These are phyloP conservation scores for Sordariomycetes sp. DNA, from an alignment of 2,329 filamentous ascomycete species.

Conservation along the genomic window DNA sequence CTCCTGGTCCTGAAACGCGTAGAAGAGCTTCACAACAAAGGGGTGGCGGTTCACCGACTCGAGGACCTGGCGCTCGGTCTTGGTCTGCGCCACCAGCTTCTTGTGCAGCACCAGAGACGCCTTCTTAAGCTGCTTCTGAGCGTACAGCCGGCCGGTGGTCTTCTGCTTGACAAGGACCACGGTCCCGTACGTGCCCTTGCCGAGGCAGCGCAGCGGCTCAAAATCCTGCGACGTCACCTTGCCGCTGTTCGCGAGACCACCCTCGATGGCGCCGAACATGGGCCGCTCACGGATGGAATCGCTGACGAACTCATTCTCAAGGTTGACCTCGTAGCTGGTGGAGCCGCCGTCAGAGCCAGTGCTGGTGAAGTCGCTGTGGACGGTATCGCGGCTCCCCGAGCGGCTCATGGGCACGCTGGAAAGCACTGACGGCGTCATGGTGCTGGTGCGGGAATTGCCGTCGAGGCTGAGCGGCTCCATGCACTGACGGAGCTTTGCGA, in stretches of 20 bases:
- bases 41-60: slow-evolving; percentile 95
- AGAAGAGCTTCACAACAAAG: slow-evolving; percentile 96
- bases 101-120: slow-evolving; percentile 92
- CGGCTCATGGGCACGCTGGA: slow-evolving; percentile 47
- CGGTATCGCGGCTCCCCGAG: slow-evolving; percentile 44
- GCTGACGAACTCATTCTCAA: slow-evolving; percentile 79
- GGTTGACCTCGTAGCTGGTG: slow-evolving; percentile 74
- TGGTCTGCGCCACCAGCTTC: slow-evolving; percentile 91
- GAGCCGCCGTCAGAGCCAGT: slow-evolving; percentile 54
- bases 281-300: slow-evolving; percentile 35
- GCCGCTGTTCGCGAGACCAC: slow-evolving; percentile 43
- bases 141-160: slow-evolving; percentile 78
- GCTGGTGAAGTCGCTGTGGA: slow-evolving; percentile 39
- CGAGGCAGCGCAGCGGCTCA: slow-evolving; percentile 79
- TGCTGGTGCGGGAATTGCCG: slow-evolving; percentile 40
- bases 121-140: slow-evolving; percentile 98
- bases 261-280: slow-evolving; percentile 37
- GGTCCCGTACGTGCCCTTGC: slow-evolving; percentile 93
- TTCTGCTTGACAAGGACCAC: slow-evolving; percentile 89
- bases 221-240: slow-evolving; percentile 95
- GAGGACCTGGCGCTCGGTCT: slow-evolving; percentile 88
- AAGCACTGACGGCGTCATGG: slow-evolving; percentile 33
- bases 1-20: slow-evolving; percentile 96
- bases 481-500: slow-evolving; percentile 67
- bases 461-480: slow-evolving; percentile 68